Percentiles rank a stretch among this genome's conserved stretches.
Conservation (phyloP, 2,329 filamentous ascomycete genomes). For the Ophiostoma novo-ulmi region DNA sequence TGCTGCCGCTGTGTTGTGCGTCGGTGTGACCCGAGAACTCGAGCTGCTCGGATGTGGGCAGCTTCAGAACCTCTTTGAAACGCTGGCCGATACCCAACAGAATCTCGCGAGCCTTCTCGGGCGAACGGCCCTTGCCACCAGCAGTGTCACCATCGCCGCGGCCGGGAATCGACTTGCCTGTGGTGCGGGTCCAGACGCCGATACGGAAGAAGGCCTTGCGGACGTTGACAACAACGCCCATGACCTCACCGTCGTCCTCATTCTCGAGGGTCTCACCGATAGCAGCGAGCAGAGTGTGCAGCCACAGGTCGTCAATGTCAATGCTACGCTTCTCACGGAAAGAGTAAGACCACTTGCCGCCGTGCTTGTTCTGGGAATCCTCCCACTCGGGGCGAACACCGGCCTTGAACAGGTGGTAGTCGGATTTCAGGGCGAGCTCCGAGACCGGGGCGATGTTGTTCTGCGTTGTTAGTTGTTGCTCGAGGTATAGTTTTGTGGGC, state of each 20-base stretch:
- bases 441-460: slow-evolving; percentile 98
- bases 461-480: slow-evolving; percentile 43
- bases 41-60: slow-evolving; percentile 69
- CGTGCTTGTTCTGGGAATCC: slow-evolving; percentile 96
- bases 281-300: slow-evolving; percentile 91
- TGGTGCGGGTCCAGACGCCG: slow-evolving; percentile 93
- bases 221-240: slow-evolving; percentile 99
- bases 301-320: slow-evolving; percentile 92
- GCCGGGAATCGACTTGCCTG: slow-evolving; percentile 74
- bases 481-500: background rate
- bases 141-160: slow-evolving; percentile 68
- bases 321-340: slow-evolving; percentile 94
- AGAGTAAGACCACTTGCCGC: slow-evolving; percentile 97
- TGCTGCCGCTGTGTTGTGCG: slow-evolving; percentile 86
- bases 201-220: slow-evolving; percentile 98
- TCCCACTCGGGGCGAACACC: slow-evolving; percentile 98
- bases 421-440: slow-evolving; percentile 92
- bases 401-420: slow-evolving; percentile 99
- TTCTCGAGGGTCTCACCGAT: slow-evolving; percentile 97
- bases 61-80: slow-evolving; percentile 87
- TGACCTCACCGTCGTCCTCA: slow-evolving; percentile 91
- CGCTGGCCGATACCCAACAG: slow-evolving; percentile 77
- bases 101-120: slow-evolving; percentile 79
- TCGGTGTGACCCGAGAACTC: slow-evolving; percentile 98
- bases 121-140: slow-evolving; percentile 69